Conservation (phyloP, 768 basidiomycete species). For the Termitomyces bulborhizus region DNA sequence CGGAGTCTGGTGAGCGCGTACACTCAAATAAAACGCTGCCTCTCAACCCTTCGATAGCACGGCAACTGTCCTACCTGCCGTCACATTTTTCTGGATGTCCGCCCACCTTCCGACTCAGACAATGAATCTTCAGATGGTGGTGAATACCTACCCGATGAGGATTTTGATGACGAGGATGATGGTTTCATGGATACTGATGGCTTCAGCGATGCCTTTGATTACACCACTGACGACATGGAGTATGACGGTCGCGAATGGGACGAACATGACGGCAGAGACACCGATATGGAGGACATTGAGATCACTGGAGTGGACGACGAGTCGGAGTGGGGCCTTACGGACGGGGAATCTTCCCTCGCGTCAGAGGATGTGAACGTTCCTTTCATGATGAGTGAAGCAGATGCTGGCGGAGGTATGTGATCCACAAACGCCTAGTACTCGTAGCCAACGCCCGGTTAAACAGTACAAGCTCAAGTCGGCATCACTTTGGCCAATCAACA, state of each 20-base stretch:
- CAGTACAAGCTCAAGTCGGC: neutral
- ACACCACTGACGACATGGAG: conserved; percentile 36
- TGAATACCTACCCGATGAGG: conserved; percentile 53
- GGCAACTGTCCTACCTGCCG: conserved; percentile 70
- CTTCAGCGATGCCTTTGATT: conserved; percentile 31
- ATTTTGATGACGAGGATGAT: conserved; percentile 48
- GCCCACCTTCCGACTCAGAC: conserved; percentile 45
- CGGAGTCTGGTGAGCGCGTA: conserved; percentile 37
- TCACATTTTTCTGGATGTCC: conserved; percentile 49
- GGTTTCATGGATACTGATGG: conserved; percentile 36
- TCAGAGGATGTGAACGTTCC: conserved; percentile 16
- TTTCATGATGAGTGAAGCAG: conserved; percentile 11
- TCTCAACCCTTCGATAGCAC: conserved; percentile 35
- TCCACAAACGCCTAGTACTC: neutral
- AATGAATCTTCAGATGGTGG: conserved; percentile 63
- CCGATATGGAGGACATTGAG: conserved; percentile 15
- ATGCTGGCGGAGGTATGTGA: conserved; percentile 14
- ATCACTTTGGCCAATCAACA: conserved; percentile 4
- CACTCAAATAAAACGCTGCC: neutral
- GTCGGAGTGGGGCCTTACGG: conserved; percentile 36
- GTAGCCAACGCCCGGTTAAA: neutral
- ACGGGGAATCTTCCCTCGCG: conserved; percentile 30
- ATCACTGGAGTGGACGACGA: conserved; percentile 19
- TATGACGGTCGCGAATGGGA: conserved; percentile 17
- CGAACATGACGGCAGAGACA: conserved; percentile 12